phyloP scores from a whole-genome alignment of 2,329 filamentous ascomycete species.

The Blumeria graminis region DNA sequence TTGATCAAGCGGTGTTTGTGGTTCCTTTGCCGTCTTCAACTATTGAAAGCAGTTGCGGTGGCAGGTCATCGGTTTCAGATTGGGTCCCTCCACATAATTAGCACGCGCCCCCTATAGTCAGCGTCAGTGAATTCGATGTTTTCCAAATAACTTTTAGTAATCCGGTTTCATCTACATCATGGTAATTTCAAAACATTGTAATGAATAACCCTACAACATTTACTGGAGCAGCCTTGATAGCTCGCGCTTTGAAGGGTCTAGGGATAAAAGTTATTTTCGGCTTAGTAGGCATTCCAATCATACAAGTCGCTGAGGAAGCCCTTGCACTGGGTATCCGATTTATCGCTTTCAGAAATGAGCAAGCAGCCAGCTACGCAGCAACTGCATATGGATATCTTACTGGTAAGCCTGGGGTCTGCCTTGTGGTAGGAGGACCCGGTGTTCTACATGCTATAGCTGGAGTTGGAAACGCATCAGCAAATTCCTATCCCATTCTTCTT shows the following conservation, averaged over 20 bases:
- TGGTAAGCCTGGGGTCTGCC: constrained; percentile 28
- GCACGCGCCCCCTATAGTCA: too few species aligned
- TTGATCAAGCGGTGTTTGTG: too few species aligned
- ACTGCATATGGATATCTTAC: constrained; percentile 33
- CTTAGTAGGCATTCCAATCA: constrained; percentile 17
- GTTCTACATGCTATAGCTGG: constrained; percentile 33
- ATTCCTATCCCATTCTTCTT: constrained; percentile 28
- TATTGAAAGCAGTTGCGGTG: too few species aligned
- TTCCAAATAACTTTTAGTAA: too few species aligned
- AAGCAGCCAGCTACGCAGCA: constrained; percentile 32
- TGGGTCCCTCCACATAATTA: too few species aligned
- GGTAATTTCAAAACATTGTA: too few species aligned
- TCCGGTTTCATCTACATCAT: too few species aligned
- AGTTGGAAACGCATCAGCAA: constrained; percentile 26
- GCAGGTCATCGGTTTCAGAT: too few species aligned
- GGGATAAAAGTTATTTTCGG: constrained; percentile 13
- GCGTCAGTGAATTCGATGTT: too few species aligned
- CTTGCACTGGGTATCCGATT: constrained; percentile 31
- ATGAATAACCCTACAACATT: neutral
- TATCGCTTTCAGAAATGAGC: constrained; percentile 33
- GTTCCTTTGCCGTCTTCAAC: too few species aligned
- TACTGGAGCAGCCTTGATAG: constrained; percentile 11
- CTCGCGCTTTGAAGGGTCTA: constrained; percentile 11
- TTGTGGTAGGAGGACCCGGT: constrained; percentile 33
- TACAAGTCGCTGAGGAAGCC: constrained; percentile 31